Percentiles rank a stretch among this genome's conserved stretches.
Conservation (phyloP, 2,329 filamentous ascomycete genomes). For the Tothia fuscella region DNA sequence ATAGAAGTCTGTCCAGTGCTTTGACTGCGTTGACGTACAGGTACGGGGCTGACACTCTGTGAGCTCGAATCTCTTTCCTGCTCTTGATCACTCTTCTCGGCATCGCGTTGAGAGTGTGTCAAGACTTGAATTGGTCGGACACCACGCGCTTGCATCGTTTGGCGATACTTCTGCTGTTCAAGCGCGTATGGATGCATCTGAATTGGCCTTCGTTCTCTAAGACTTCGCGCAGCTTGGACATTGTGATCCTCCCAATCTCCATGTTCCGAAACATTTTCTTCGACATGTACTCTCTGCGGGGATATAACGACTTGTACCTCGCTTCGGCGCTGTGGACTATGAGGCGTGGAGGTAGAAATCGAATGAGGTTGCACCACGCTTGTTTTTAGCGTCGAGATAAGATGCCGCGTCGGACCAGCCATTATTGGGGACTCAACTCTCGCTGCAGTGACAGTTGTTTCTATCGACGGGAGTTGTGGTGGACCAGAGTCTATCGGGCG, state of each 20-base stretch:
- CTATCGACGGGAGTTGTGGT: too few species aligned
- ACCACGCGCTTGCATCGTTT: constrained; percentile 30
- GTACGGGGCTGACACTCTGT: constrained; percentile 8
- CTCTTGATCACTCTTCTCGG: background rate
- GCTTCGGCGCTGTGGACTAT: background rate
- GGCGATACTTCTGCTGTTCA: constrained; percentile 32
- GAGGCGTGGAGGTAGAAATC: background rate
- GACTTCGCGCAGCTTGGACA: constrained; percentile 18
- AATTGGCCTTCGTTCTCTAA: constrained; percentile 35
- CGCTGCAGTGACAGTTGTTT: too few species aligned
- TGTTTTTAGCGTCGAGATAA: background rate
- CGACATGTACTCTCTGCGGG: background rate
- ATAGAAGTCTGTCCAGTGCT: constrained; percentile 2
- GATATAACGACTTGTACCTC: background rate
- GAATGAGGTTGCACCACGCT: background rate
- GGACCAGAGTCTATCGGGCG: too few species aligned
- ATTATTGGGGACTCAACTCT: too few species aligned
- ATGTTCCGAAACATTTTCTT: constrained; percentile 1
- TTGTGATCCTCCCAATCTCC: background rate
- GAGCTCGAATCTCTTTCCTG: constrained; percentile 11
- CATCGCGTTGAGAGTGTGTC: constrained; percentile 10
- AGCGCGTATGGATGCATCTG: constrained; percentile 37
- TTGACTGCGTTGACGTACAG: background rate
- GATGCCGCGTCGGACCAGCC: too few species aligned
- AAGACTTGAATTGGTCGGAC: constrained; percentile 29